Evolutionary conservation across 192 early-diverging fungal species (phyloP).

Genomic region (Rhizophagus prolifer): DNA sequence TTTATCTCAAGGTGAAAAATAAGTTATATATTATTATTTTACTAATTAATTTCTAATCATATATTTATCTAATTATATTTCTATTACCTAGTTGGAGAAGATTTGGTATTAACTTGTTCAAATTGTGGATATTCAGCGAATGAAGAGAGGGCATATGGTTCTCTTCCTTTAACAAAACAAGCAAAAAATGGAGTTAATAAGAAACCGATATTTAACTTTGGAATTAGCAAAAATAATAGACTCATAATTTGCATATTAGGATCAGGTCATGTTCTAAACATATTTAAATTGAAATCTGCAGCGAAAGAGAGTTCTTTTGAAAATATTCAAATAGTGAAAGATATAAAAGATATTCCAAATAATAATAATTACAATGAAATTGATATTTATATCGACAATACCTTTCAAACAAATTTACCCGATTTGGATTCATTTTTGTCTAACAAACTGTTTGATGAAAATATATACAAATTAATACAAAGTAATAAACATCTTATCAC

Average conservation of each 20-base stretch:
- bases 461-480: not conserved
- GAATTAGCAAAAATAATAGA: not conserved
- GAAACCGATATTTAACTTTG: not conserved
- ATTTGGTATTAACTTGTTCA: conserved; percentile 69
- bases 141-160: conserved; percentile 70
- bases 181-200: not conserved
- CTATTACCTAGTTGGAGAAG: conserved; percentile 67
- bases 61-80: not conserved
- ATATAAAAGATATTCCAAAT: not conserved
- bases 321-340: not conserved
- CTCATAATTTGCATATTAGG: not conserved
- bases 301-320: not conserved
- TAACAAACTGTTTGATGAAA: conserved; percentile 22
- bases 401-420: not conserved
- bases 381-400: not conserved
- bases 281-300: not conserved
- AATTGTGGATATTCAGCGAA: conserved; percentile 84
- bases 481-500: not conserved
- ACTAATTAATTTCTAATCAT: not conserved
- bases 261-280: not conserved
- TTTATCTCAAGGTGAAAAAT: conserved; percentile 54
- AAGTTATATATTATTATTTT: too few species aligned
- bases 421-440: conserved; percentile 3
- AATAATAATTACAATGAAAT: not conserved
- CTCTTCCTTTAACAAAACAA: not conserved